Evolutionary conservation across 2,329 filamentous ascomycete species (phyloP).

Genomic region (Sarocladium strictum): DNA sequence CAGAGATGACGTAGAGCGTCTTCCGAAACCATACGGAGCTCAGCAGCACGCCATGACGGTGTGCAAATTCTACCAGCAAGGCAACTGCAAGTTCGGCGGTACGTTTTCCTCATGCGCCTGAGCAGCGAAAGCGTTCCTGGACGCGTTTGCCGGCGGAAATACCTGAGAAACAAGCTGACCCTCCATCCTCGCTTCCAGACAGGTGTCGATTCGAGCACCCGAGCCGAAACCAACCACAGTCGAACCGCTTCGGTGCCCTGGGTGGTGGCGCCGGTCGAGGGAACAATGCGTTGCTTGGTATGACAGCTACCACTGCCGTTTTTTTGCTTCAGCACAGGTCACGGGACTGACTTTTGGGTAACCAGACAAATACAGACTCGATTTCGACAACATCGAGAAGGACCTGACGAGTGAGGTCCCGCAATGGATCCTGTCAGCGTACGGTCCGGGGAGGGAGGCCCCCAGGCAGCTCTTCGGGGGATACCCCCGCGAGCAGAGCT

Average conservation of each 20-base stretch:
- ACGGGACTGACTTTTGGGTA: not conserved
- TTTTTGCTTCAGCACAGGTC: not conserved
- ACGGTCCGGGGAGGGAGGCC: conserved; percentile 70
- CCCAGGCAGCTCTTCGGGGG: conserved; percentile 83
- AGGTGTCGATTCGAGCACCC: conserved; percentile 51
- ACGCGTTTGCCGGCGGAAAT: not conserved
- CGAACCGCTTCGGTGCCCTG: conserved; percentile 54
- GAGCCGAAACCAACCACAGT: conserved; percentile 22
- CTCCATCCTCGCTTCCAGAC: conserved; percentile 26
- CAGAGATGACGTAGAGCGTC: not conserved
- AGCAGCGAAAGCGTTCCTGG: not conserved
- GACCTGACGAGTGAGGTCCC: conserved; percentile 70
- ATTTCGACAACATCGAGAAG: conserved; percentile 50
- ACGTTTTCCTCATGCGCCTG: conserved; percentile 20
- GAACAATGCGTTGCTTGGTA: conserved; percentile 18
- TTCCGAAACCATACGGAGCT: not conserved
- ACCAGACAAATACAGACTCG: conserved; percentile 44
- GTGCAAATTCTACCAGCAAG: conserved; percentile 45
- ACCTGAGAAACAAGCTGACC: not conserved
- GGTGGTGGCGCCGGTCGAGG: conserved; percentile 20
- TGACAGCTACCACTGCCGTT: not conserved
- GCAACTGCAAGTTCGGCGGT: conserved; percentile 48
- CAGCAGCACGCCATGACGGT: conserved; percentile 28
- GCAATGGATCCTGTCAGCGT: conserved; percentile 80
- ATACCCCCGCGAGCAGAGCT: conserved; percentile 71